A percentile compares a stretch with the other conserved stretches of the same genome.
Evolutionary conservation across 805 yeast species (phyloP).

Genomic region (Wickerhamomyces rabaulensis): DNA sequence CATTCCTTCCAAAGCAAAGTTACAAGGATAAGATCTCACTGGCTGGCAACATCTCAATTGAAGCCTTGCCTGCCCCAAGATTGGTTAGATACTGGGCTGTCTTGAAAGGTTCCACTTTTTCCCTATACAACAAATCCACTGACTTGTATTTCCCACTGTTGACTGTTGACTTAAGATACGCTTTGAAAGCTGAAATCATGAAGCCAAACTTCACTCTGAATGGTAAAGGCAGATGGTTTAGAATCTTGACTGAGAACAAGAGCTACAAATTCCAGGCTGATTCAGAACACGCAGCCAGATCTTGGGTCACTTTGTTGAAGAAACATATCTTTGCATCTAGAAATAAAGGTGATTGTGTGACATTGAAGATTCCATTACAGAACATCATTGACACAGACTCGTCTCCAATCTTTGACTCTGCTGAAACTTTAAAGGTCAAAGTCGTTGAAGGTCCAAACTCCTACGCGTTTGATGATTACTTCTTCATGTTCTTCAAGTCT

Average conservation of each 20-base stretch:
- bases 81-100: constrained; percentile 74
- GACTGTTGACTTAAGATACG: constrained; percentile 66
- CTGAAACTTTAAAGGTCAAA: constrained; percentile 53
- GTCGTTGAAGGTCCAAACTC: constrained; percentile 51
- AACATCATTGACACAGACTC: constrained; percentile 60
- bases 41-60: constrained; percentile 47
- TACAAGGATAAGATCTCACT: constrained; percentile 35
- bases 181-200: constrained; percentile 52
- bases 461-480: constrained; percentile 61
- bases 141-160: constrained; percentile 81
- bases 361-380: constrained; percentile 69
- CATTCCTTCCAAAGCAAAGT: constrained; percentile 59
- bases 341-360: constrained; percentile 66
- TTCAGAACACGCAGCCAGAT: constrained; percentile 62
- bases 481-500: constrained; percentile 58
- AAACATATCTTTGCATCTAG: constrained; percentile 73
- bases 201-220: constrained; percentile 10
- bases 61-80: constrained; percentile 23
- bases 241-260: constrained; percentile 51
- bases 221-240: constrained; percentile 41
- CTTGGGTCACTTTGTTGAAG: constrained; percentile 73
- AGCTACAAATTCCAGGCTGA: constrained; percentile 70
- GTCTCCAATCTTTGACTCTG: constrained; percentile 48
- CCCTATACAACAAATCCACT: constrained; percentile 64
- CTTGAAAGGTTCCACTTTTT: constrained; percentile 59